phyloP scores from a whole-genome alignment of 2,329 filamentous ascomycete genomes.

The Xylaria sp. region DNA sequence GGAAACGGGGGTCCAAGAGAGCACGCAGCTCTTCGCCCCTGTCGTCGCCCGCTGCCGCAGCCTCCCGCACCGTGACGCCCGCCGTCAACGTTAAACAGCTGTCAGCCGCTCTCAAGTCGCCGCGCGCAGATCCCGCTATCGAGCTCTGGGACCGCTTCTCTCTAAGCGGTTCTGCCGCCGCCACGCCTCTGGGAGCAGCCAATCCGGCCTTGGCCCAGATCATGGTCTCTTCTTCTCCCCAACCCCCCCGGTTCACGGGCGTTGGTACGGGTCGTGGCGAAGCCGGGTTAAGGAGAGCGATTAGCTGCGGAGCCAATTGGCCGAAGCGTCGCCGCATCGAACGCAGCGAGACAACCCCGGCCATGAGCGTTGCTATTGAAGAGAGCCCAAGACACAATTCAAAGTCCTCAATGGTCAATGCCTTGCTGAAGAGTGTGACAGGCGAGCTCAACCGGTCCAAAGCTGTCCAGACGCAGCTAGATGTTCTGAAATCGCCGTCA shows the following conservation, averaged over 20 bases:
- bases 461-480: constrained; percentile 48
- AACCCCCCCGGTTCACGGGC: constrained; percentile 60
- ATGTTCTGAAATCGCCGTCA: constrained; percentile 57
- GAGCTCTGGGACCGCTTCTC: constrained; percentile 84
- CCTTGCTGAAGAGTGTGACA: constrained; percentile 74
- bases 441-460: constrained; percentile 61
- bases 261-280: constrained; percentile 56
- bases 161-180: constrained; percentile 59
- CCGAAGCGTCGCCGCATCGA: constrained; percentile 75
- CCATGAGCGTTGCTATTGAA: constrained; percentile 50
- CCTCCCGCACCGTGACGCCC: constrained; percentile 57
- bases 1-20: constrained; percentile 69
- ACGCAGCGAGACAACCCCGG: constrained; percentile 55
- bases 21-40: constrained; percentile 79
- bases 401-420: constrained; percentile 68
- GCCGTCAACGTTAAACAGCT: constrained; percentile 69
- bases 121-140: constrained; percentile 76
- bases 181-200: constrained; percentile 57
- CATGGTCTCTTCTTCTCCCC: constrained; percentile 77
- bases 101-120: constrained; percentile 70
- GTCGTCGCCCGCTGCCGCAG: constrained; percentile 69
- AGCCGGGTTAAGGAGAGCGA: constrained; percentile 68
- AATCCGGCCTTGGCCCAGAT: constrained; percentile 72
- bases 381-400: constrained; percentile 60
- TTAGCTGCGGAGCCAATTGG: constrained; percentile 77